These are phyloP conservation scores for Herpotrichia juniperi DNA, from an alignment of 2,329 filamentous ascomycete genomes.

Conservation along the genomic window DNA sequence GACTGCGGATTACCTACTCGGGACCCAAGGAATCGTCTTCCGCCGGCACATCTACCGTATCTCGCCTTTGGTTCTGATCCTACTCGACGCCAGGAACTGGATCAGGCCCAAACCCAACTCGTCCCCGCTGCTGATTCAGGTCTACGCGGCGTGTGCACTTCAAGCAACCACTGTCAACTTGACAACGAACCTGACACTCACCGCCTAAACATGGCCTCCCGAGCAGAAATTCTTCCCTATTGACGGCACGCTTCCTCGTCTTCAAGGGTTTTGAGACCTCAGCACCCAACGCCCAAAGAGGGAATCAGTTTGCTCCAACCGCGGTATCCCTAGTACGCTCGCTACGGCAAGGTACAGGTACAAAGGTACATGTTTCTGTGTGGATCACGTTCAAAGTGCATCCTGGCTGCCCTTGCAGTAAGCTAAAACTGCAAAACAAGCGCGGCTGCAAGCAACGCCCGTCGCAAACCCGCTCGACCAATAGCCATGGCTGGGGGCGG, in stretches of 20 bases:
- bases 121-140: constrained; percentile 6
- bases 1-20: constrained; percentile 11
- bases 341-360: constrained; percentile 51
- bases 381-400: constrained; percentile 38
- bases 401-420: constrained; percentile 42
- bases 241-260: not conserved
- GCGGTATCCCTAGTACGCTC: constrained; percentile 23
- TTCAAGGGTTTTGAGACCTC: not conserved
- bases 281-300: not conserved
- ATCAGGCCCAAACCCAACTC: not conserved
- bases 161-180: not conserved
- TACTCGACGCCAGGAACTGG: constrained; percentile 9
- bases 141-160: constrained; percentile 8
- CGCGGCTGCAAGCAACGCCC: constrained; percentile 27
- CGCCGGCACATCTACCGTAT: not conserved
- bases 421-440: too few species aligned
- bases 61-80: constrained; percentile 12
- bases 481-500: too few species aligned
- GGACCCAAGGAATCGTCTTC: not conserved
- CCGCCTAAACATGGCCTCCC: constrained; percentile 9
- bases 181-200: constrained; percentile 12
- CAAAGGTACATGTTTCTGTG: constrained; percentile 32
- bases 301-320: not conserved
- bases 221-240: not conserved
- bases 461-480: constrained; percentile 26